Evolutionary conservation across 805 yeast genomes (phyloP), one percentile per base, ranked within the genome.

Genomic region (Kuraishia cidri): DNA sequence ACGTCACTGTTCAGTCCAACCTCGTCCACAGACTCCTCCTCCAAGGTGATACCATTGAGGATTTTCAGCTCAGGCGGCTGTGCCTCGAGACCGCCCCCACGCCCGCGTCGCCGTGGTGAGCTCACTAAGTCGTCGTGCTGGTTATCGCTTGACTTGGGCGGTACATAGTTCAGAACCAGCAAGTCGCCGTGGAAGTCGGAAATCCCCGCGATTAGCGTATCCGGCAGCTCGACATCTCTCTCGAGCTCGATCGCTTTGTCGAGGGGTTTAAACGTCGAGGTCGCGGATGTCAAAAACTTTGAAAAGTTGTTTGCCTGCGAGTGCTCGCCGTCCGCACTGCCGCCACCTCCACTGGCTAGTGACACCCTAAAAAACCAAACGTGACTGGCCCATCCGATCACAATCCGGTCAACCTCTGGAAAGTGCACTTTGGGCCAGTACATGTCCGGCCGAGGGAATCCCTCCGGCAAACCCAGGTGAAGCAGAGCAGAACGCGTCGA

Each of bases 361-460:
- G 23, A 20, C 14, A 75, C 55, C 37, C 75, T 64, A 24, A 86
- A 56, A 14, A 69, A 59, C 94, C 95, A 88, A 3, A 90, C 62
- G 40, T 76, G 70, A 39, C 74, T 67, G 3, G 75, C 82, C 97
- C 97, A 92, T 0, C 88, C 94, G 17, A 92, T 66, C 1, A 83
- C 54, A 8, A 86, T 60, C 38, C 83, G 54, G 47, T 79, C 81
- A 2, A 66, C 56, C 44, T 79, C 94, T 0, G 79, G 75, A 34
- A 67, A 66, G 36, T 73, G 74, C 3, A 83, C 69, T 30, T 82
- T 69, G 0, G 97, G 97, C 76, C 92, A 78, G 45, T 80, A 85
- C 24, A 88, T 54, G 42, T 86, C 96, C 3, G 94, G 77, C 15
- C 88, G 61, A 4, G 64, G 78, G 44, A 57, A 60, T 26, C 65